A percentile compares a stretch with the other conserved stretches of the same genome.
phyloP scores from a whole-genome alignment of 164 flowering plant species.

The Cinnamomum micranthum region DNA sequence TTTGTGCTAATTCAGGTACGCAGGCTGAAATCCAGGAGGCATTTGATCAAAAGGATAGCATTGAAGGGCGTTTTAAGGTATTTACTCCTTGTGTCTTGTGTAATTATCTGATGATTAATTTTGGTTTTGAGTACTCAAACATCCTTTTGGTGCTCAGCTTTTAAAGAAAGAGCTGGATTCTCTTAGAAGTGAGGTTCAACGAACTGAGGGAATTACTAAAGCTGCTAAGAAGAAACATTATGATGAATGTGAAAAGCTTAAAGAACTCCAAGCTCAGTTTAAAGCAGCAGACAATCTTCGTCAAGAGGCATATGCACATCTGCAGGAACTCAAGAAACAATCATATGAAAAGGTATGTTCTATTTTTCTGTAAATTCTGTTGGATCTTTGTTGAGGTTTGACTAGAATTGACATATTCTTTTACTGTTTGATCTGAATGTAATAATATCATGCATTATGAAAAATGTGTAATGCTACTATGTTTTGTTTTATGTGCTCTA shows the following conservation, averaged over 20 bases:
- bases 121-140: conserved; percentile 7
- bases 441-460: background rate
- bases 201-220: conserved; percentile 41
- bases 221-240: conserved; percentile 37
- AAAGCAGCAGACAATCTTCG: conserved; percentile 59
- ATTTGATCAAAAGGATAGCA: conserved; percentile 48
- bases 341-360: conserved; percentile 48
- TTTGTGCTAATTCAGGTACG: conserved; percentile 43
- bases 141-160: conserved; percentile 24
- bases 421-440: background rate
- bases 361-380: background rate
- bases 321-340: conserved; percentile 49
- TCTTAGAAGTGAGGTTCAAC: conserved; percentile 37
- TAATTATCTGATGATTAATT: background rate
- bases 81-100: background rate
- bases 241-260: conserved; percentile 34
- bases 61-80: conserved; percentile 75
- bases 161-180: conserved; percentile 53
- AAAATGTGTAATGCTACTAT: background rate
- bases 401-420: background rate
- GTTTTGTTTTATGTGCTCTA: background rate
- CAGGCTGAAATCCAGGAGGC: conserved; percentile 61
- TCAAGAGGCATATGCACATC: conserved; percentile 56
- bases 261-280: conserved; percentile 38
- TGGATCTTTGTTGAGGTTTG: background rate